These are phyloP conservation scores for Aspergillus mulundensis DNA, from an alignment of 495 filamentous ascomycete species.

Conservation along the genomic window DNA sequence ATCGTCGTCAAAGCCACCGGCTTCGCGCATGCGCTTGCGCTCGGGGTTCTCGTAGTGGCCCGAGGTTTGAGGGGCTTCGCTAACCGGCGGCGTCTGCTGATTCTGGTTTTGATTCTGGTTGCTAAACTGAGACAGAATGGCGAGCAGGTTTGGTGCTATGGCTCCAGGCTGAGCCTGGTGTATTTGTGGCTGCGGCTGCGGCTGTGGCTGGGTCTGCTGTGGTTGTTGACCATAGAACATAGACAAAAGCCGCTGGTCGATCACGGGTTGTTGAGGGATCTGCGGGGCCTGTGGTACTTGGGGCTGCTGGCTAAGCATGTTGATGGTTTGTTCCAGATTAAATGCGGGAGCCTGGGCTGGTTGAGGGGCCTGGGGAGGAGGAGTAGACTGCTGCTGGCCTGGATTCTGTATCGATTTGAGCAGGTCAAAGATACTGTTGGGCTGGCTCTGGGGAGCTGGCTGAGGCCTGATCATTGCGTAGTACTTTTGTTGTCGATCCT, in stretches of 20 bases:
- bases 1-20: constrained; percentile 28
- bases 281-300: constrained; percentile 27
- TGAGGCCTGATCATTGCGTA: constrained; percentile 38
- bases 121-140: constrained; percentile 47
- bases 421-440: constrained; percentile 37
- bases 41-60: constrained; percentile 40
- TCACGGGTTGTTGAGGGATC: constrained; percentile 15
- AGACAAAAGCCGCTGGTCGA: constrained; percentile 37
- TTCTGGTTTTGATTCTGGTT: constrained; percentile 29
- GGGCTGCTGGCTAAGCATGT: constrained; percentile 42
- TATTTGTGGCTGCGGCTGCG: constrained; percentile 25
- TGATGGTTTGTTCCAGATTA: constrained; percentile 40
- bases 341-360: constrained; percentile 27
- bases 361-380: constrained; percentile 22
- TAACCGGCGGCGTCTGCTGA: neutral
- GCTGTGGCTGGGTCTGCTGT: constrained; percentile 11
- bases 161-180: constrained; percentile 23
- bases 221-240: constrained; percentile 28
- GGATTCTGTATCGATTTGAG: constrained; percentile 43
- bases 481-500: constrained; percentile 47
- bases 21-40: constrained; percentile 42
- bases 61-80: constrained; percentile 14
- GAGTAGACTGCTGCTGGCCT: constrained; percentile 26
- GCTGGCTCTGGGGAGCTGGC: constrained; percentile 23
- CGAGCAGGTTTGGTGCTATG: constrained; percentile 41